Evolutionary conservation across 2,329 filamentous ascomycete species (phyloP).

Genomic region (Endocalyx cinctus): DNA sequence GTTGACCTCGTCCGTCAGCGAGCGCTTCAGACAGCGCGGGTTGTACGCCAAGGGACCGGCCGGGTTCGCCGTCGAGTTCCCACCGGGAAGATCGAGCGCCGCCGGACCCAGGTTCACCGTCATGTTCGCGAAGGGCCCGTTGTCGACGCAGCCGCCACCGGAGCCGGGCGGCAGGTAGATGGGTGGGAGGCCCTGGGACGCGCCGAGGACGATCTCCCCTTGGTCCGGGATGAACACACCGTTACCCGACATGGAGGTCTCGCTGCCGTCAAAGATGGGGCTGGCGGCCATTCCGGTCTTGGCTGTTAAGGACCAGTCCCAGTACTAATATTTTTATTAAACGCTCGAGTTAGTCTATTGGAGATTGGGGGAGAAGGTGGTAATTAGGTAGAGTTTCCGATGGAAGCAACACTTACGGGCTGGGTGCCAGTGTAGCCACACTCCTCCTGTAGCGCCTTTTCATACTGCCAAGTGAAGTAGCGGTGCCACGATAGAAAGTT

Average conservation of each 20-base stretch:
- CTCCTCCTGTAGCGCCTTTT: constrained; percentile 17
- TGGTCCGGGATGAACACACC: constrained; percentile 20
- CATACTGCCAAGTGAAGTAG: constrained; percentile 10
- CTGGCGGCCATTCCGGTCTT: constrained; percentile 33
- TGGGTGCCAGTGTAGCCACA: constrained; percentile 18
- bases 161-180: constrained; percentile 33
- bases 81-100: constrained; percentile 29
- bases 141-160: constrained; percentile 30
- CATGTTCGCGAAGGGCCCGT: constrained; percentile 2
- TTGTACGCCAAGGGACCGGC: constrained; percentile 23
- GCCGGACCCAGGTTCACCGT: constrained; percentile 21
- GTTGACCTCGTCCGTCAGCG: constrained; percentile 17
- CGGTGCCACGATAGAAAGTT: constrained; percentile 2
- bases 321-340: constrained; percentile 27
- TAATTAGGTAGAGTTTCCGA: too few relatives aligned
- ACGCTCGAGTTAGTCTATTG: neutral
- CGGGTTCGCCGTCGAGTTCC: constrained; percentile 8
- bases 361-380: too few relatives aligned
- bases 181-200: constrained; percentile 4
- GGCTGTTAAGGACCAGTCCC: constrained; percentile 15
- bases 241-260: constrained; percentile 37
- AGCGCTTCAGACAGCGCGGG: constrained; percentile 30
- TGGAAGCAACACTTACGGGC: constrained; percentile 14
- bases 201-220: constrained; percentile 8
- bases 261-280: constrained; percentile 44